Evolutionary conservation across 2,329 filamentous ascomycete species (phyloP), one percentile per base, ranked within the genome.

Genomic region (Septoria petroselini): DNA sequence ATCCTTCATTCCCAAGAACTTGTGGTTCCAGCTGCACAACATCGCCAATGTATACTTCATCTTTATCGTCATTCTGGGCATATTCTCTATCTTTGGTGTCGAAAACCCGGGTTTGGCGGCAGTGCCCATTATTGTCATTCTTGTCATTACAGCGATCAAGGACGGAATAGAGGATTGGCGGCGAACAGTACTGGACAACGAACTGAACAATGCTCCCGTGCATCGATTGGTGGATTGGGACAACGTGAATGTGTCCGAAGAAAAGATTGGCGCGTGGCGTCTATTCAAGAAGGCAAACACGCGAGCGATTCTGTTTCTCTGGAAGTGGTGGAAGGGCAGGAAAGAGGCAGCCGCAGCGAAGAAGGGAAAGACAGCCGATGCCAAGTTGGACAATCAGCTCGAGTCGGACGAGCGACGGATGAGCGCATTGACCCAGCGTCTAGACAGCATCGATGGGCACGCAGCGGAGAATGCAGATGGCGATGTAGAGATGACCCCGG

Each of bases 21-120:
- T 98, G 65, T 98, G 85, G 83, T 88, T 95, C 58, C 94, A 98
- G 71, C 97, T 98, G 67, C 91, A 98, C 72, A 97, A 97, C 66
- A 86, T 98, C 64, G 93, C 93, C 66, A 98, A 98, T 70, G 85
- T 97, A 46, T 98, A 97, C 73, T 98, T 98, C 79, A 77, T 97
- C 61, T 96, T 97, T 73, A 80, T 91, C 63, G 91, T 96, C 67
- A 95, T 98, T 66, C 80, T 98, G 53, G 84, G 85, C 65, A 88
- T 94, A 67, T 97, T 97, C 72, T 84, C 89, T 55, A 95, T 98
- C 58, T 98, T 98, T 67, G 93, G 93, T 63, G 91, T 86, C 55
- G 80, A 82, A 25, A 95, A 96, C 65, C 91, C 93, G 14, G 93
- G 87, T 33, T 76, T 98, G 34, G 91, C 90, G 65, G 83, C 91